Base-by-base conservation (phyloP, 2,329 filamentous ascomycete species). In the Diplocarpon rosae region DNA sequence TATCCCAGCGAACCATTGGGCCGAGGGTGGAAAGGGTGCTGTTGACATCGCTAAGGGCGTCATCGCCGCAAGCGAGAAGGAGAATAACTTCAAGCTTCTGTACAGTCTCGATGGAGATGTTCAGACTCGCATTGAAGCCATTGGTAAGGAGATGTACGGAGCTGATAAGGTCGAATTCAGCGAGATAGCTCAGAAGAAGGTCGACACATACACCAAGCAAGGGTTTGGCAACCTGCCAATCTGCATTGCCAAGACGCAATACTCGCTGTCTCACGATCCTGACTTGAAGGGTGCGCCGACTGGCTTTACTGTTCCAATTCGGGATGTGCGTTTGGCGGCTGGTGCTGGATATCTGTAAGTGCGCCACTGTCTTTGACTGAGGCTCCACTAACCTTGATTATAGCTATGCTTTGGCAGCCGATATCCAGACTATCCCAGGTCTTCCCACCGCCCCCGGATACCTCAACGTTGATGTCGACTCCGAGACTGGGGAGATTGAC, bases 241-340 rank as follows among this genome's bases (percentile, higher is more conserved):
- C 61, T 98, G 92, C 65, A 78, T 96, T 53, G 92, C 92, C 51
- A 98, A 98, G 80, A 98, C 92, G 12, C 92, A 98, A 66, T 98
- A 98, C 70, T 94, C 86, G 29, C 74, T 98, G 39, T 92, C 84
- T 47, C 90, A 96, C 65, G 88, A 98, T 63, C 83, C 90, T 2
- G 80, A 85, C 10, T 73, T 96, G 57, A 98, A 98, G 76, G 92
- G 92, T 51, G 92, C 92, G 8, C 92, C 92, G 17, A 85, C 82
- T 3, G 92, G 90, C 47, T 98, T 96, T 66, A 93, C 86, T 0
- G 80, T 98, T 5, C 92, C 92, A 1, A 95, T 98, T 56, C 74
- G 90, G 48, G 92, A 98, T 62, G 90, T 98, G 32, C 75, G 89
- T 51, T 80, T 98, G 73, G 92, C 92, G 24, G 89, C 89, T 48